Base-by-base conservation (phyloP, 225 moss, liverwort and hornwort genomes). In the Bryoerythrophyllum caledonicum region DNA sequence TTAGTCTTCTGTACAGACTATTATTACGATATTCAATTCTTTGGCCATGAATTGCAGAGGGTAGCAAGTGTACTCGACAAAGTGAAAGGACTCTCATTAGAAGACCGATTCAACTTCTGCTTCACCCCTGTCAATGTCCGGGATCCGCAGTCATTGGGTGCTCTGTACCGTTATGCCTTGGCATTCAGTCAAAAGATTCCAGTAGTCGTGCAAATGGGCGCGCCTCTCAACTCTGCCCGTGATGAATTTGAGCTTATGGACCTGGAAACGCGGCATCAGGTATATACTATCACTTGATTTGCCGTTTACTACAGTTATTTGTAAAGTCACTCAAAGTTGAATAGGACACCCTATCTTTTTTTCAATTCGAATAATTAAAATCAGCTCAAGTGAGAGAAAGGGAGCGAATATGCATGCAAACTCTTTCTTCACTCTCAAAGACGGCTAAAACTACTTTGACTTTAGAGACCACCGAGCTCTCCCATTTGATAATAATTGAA, bases 101-200 rank as follows among this genome's bases (percentile, higher is more conserved):
- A 86, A 82, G 99, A 99, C 46, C 86, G 99, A 19, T 99, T 95
- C 81, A 93, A 99, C 72, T 99, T 99, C 72, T 99, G 99, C 84
- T 99, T 99, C 60, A 93, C 99, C 48, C 99, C 99, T 38, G 95
- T 99, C 13, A 99, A 95, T 71, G 94, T 93, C 51, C 88, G 99
- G 16, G 99, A 99, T 78, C 95, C 99, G 24, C 89, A 95, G 73
- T 94, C 97, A 14, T 84, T 99, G 85, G 90, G 91, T 64, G 91
- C 95, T 35, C 81, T 99, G 27, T 93, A 89, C 71, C 89, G 93
- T 34, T 99, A 95, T 81, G 99, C 99, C 57, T 65, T 90, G 74
- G 95, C 99, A 25, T 99, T 89, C 65, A 99, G 99, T 77, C 95
- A 95, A 65, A 99, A 99, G 78, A 93, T 99, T 65, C 97, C 97